These are phyloP conservation scores for Barnettozyma sp. DNA, from an alignment of 805 yeast genomes.

Conservation along the genomic window DNA sequence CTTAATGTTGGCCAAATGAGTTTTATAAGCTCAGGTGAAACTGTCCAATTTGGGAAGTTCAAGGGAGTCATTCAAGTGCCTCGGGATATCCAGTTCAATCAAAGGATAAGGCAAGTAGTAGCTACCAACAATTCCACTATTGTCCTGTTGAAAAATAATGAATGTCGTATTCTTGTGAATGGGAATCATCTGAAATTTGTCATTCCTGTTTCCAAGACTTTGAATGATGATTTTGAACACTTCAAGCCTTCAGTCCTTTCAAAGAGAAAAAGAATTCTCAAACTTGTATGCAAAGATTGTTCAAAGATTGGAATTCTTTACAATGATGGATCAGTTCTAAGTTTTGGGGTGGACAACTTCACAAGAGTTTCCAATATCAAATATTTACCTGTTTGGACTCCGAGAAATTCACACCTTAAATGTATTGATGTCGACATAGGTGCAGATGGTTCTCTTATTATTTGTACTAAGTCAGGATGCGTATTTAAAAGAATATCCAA, in stretches of 20 bases:
- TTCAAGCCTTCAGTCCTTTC: conserved; percentile 50
- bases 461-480: conserved; percentile 65
- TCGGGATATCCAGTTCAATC: conserved; percentile 32
- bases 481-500: conserved; percentile 35
- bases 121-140: conserved; percentile 69
- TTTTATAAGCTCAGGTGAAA: conserved; percentile 29
- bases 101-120: conserved; percentile 43
- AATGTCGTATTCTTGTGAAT: conserved; percentile 54
- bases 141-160: conserved; percentile 49
- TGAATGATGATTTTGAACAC: conserved; percentile 40
- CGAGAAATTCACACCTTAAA: conserved; percentile 47
- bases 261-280: conserved; percentile 28
- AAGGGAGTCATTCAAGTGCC: conserved; percentile 38
- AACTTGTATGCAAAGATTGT: conserved; percentile 33
- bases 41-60: conserved; percentile 24
- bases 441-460: conserved; percentile 58
- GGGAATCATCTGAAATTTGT: conserved; percentile 49
- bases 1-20: conserved; percentile 81
- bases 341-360: conserved; percentile 27
- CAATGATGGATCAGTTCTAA: conserved; percentile 46
- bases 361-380: conserved; percentile 33
- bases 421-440: conserved; percentile 65
- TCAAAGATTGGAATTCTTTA: conserved; percentile 43
- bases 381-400: conserved; percentile 52
- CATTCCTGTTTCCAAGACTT: conserved; percentile 25